Base-by-base conservation (phyloP, 192 early-diverging fungal genomes). In the Endogone sp. region DNA sequence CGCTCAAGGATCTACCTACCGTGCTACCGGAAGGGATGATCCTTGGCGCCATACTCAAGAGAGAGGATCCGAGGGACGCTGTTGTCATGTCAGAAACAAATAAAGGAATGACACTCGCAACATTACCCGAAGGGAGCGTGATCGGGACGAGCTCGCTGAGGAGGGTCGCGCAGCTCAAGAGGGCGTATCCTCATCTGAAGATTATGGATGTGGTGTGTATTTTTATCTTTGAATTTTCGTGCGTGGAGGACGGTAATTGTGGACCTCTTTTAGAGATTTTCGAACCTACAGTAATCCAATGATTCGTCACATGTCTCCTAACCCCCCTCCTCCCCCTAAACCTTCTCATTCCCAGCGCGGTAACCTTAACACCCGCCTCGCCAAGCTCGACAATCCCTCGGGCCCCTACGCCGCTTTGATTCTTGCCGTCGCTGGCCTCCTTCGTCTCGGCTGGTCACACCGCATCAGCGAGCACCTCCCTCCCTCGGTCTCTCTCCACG, bases 1-100 rank as follows among this genome's bases (percentile, higher is more conserved):
- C 93, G 23, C 84, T 98, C 31, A 98, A 98, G 79, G 97, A 98
- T 71, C 78, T 98, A 62, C 94, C 94, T 13, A 97, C 97, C 26
- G 82, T 77, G 28, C 72, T 97, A 49, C 95, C 95, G 9, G 73
- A 76, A 4, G 91, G 92, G 49, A 95, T 97, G 92, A 58, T 74
- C 0, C 71, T 98, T 29, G 93, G 88, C 2, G 95, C 95, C 0
- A 84, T 97, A 25, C 74, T 92, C 63, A 85, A 91, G 75, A 80
- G 97, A n/a, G 95, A 93, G 66, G 91, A 98, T 76, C 93, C 95
- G 2, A 77, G 93, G 44, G 97, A 98, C 82, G 93, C 89, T 23
- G 79, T 98, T 22, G 86, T 96, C 31, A 62, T 71, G 3, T 69
- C 70, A 24, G 71, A 65, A 24, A 76, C 78, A 56, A 44, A 24